These are phyloP conservation scores for Ceriops decandra DNA, from an alignment of 345 rosid genomes.

Conservation along the genomic window DNA sequence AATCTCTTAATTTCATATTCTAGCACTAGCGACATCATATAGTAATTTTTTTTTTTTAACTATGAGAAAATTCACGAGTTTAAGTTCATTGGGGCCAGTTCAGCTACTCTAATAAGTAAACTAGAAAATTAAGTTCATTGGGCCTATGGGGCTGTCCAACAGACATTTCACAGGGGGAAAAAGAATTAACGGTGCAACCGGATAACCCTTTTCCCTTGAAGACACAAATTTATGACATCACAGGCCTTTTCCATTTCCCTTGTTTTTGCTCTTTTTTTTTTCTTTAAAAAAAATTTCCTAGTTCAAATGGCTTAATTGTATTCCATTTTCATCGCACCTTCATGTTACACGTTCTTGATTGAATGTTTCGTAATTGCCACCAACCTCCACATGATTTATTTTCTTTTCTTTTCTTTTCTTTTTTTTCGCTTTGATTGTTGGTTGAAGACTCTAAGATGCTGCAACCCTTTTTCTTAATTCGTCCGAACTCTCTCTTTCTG, in stretches of 20 bases:
- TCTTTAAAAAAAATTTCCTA: too few species aligned
- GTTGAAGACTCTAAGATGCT: slow-evolving; percentile 2
- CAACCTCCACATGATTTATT: slow-evolving; percentile 10
- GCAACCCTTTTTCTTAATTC: background rate
- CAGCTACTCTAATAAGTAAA: too few species aligned
- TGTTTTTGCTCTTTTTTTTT: too few species aligned
- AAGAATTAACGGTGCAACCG: background rate
- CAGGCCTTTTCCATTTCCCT: background rate
- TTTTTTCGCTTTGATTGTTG: background rate
- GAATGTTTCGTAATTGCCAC: background rate
- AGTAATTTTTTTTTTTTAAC: too few species aligned
- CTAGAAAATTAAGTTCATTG: too few species aligned
- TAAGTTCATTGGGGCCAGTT: too few species aligned
- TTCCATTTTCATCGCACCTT: too few species aligned
- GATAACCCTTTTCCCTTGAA: background rate
- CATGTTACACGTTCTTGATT: background rate
- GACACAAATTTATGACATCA: background rate
- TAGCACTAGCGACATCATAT: too few species aligned
- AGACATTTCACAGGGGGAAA: background rate
- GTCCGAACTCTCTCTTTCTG: background rate
- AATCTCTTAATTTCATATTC: too few species aligned
- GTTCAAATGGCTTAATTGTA: too few species aligned
- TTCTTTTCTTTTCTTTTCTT: too few species aligned
- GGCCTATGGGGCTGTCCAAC: background rate
- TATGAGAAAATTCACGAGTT: too few species aligned